Conservation (phyloP, 192 early-diverging fungal species). For the Paraglomus occultum region DNA sequence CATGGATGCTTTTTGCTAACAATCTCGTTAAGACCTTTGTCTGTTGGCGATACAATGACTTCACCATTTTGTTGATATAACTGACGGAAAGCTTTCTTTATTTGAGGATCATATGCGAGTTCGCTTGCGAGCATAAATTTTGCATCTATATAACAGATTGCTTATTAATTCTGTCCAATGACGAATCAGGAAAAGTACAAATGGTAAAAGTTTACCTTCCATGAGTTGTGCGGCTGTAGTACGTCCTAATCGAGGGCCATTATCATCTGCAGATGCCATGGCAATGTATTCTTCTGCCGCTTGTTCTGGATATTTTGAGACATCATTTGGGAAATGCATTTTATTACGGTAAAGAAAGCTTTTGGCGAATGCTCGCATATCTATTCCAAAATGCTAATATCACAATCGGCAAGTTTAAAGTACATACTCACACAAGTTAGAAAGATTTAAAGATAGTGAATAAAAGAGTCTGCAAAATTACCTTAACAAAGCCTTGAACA, state of each 20-base stretch:
- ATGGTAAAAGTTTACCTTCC: constrained; percentile 16
- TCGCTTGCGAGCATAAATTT: constrained; percentile 69
- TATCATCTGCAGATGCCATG: constrained; percentile 51
- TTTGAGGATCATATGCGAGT: constrained; percentile 76
- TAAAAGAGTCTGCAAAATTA: too few relatives aligned
- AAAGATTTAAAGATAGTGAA: too few relatives aligned
- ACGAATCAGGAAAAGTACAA: not conserved
- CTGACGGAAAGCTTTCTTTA: constrained; percentile 72
- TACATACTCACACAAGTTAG: too few relatives aligned
- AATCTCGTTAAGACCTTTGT: constrained; percentile 74
- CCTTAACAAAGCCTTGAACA: constrained; percentile 41
- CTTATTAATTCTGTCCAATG: not conserved
- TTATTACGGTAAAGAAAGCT: constrained; percentile 52
- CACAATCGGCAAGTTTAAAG: too few relatives aligned
- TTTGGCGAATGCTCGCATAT: constrained; percentile 58
- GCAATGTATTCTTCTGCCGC: constrained; percentile 52
- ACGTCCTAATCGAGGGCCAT: constrained; percentile 44
- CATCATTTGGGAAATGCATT: constrained; percentile 65
- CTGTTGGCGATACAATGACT: constrained; percentile 76
- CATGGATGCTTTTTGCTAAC: constrained; percentile 70
- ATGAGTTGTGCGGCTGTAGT: not conserved
- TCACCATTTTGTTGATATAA: constrained; percentile 68
- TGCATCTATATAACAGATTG: constrained; percentile 44
- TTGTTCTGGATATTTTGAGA: constrained; percentile 46
- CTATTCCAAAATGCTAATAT: constrained; percentile 45